Evolutionary conservation across 1,284 basidiomycete genomes (phyloP).

Genomic region (Naganishia liquefaciens): DNA sequence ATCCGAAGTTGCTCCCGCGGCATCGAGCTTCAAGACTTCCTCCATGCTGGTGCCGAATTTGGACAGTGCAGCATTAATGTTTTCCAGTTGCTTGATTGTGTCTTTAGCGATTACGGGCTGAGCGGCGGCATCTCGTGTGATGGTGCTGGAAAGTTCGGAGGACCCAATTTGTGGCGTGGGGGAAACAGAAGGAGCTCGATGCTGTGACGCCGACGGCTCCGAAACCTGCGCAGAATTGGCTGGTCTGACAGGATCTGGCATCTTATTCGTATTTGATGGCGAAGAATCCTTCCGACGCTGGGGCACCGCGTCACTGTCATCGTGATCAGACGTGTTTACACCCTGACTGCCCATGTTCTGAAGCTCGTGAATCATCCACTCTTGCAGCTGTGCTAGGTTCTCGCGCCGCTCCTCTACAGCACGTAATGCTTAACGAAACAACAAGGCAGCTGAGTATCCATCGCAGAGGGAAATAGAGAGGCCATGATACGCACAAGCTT

Average conservation of each 20-base stretch:
- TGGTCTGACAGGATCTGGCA: no score
- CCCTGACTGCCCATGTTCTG: slow-evolving; percentile 2
- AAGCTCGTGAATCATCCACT: slow-evolving; percentile 23
- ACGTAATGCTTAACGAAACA: neutral
- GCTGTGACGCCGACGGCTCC: neutral
- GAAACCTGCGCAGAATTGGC: neutral
- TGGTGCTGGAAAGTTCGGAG: no score
- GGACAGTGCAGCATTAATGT: slow-evolving; percentile 9
- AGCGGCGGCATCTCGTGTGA: neutral
- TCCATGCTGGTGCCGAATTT: slow-evolving; percentile 14
- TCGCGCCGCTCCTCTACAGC: slow-evolving; percentile 18
- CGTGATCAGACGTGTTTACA: no score
- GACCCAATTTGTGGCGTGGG: neutral
- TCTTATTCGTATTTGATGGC: neutral
- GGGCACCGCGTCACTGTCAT: neutral
- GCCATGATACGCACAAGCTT: slow-evolving; percentile 23
- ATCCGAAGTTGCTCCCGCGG: neutral
- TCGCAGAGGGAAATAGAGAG: neutral
- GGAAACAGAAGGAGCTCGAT: neutral
- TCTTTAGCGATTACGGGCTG: neutral
- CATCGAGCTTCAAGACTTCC: slow-evolving; percentile 8
- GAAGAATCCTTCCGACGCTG: neutral
- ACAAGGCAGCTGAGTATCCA: neutral
- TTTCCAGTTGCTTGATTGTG: neutral
- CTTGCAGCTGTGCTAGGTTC: slow-evolving; percentile 17